These are phyloP conservation scores for Fusarium cyanostomum DNA, from an alignment of 2,329 filamentous ascomycete genomes.

Conservation along the genomic window DNA sequence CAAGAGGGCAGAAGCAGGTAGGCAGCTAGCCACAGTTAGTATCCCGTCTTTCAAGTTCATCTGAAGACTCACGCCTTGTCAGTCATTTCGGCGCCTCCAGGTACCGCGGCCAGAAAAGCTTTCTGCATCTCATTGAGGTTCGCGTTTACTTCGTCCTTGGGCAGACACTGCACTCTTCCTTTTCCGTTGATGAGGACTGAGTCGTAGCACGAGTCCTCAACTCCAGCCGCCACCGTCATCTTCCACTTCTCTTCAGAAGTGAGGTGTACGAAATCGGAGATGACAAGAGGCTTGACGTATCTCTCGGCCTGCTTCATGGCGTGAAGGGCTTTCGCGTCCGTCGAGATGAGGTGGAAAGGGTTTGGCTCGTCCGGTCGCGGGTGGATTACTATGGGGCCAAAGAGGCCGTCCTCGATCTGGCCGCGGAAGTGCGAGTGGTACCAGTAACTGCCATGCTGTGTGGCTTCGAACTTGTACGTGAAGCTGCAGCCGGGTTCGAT, in stretches of 20 bases:
- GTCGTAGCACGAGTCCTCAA: constrained; percentile 67
- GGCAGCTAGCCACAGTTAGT: constrained; percentile 29
- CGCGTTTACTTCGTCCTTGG: constrained; percentile 54
- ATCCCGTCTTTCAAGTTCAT: accelerated
- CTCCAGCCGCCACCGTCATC: constrained; percentile 53
- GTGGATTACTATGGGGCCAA: constrained; percentile 64
- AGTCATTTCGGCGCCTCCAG: constrained; percentile 47
- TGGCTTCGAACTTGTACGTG: constrained; percentile 64
- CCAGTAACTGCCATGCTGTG: constrained; percentile 67
- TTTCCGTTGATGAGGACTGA: constrained; percentile 71
- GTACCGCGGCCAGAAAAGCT: constrained; percentile 41
- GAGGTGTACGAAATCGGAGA: constrained; percentile 66
- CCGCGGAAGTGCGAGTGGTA: constrained; percentile 67
- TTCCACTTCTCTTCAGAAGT: constrained; percentile 60
- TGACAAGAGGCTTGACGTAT: constrained; percentile 57
- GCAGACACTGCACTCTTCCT: constrained; percentile 62
- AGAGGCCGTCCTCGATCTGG: constrained; percentile 69
- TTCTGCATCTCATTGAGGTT: constrained; percentile 48
- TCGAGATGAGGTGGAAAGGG: constrained; percentile 61
- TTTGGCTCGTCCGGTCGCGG: constrained; percentile 44
- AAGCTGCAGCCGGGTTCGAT: constrained; percentile 61
- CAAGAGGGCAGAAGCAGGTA: constrained; percentile 51
- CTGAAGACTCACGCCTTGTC: constrained; percentile 51
- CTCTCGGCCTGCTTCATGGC: constrained; percentile 61
- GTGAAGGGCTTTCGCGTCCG: constrained; percentile 47